Base-by-base conservation (phyloP, 371 early-diverging fungal genomes). In the Mortierella sp. region DNA sequence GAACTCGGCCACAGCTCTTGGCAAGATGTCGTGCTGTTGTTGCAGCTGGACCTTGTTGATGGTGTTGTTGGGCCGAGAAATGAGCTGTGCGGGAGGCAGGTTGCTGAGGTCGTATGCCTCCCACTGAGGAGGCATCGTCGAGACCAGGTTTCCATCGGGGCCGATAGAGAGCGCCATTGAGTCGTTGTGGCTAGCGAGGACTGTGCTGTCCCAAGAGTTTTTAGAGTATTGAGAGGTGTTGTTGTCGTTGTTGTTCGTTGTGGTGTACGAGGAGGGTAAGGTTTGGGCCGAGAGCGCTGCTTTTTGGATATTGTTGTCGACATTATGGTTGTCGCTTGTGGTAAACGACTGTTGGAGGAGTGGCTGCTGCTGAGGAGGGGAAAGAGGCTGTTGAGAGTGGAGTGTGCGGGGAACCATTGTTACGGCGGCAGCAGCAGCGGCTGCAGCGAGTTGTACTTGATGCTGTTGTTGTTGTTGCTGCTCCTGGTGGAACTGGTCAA, bases 41-140 rank as follows among this genome's bases (percentile, higher is more conserved):
- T 75, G 55, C 26, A 26, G 55, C 8, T 55, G 55, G 24, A 9
- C 14, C 50, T n/a, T 55, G n/a, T 55, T n/a, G 79, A 21, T 78
- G 73, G 19, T 73, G 79, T 64, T 74, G 37, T 57, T 74, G 28
- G 73, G 40, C 48, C 74, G 57, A 26, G 46, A 44, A 37, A 73
- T 46, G 34, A 76, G 59, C 69, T 79, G 76, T 24, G 44, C 57
- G 1, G 75, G 59, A 16, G 82, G 79, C 59, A 82, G 64, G 21
- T 69, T 57, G 70, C 44, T 74, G 31, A 83, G 73, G 57, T 72
- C 80, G 50, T 80, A 83, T 28, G 77, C 73, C 31, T 83, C 77
- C 84, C 84, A 83, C 8, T 78, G 84, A 48, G 80, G 84, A 48
- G 80, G 80, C 43, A 75, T 59, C 50, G 74, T 53, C 28, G 80